Evolutionary conservation across 2,329 filamentous ascomycete genomes (phyloP), one percentile per base, ranked within the genome.

Genomic region (Colletotrichum magnum): DNA sequence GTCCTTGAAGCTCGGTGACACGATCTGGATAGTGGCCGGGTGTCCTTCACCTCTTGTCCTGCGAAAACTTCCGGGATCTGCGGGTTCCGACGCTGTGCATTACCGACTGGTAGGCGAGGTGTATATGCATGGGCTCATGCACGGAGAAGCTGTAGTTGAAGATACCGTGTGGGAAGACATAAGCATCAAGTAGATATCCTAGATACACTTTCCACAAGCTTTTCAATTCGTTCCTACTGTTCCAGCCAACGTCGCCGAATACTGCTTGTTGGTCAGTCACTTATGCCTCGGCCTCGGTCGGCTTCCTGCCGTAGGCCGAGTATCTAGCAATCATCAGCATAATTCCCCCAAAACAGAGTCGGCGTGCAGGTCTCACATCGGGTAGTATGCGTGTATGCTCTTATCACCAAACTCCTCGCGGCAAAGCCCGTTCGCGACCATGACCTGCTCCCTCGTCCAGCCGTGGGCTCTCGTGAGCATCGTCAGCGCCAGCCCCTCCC

Each of bases 101-200:
- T 50, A 67, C 6, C 41, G 26, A n/a, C 15, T 69, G 18, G 16
- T 69, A 2, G 66, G 66, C 15, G 62, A 69, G 43, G 57, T 54
- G 6, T 67, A 60, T 15, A 4, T 56, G 21, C 66, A 67, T n/a
- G 66, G 66, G n/a, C 66, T 67, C 32, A 69, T 67, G 66, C 66
- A 66, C 10, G 66, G 66, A 12, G 62, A 69, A 16, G 56, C 62
- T 5, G 39, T 60, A 7, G 16, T 18, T 13, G 47, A 58, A 18
- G 18, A 13, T 1, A 16, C 5, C 16, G 9, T 13, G 1, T 68
- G 65, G 65, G 52, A 64, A 21, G 60, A 68, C 16, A 26, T 68
- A 1, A 41, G 59, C 24, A 58, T 68, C 39, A 26, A 16, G 18
- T 68, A 39, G 53, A 48, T 12, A 47, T 2, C 28, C 28, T 32